Base-by-base conservation (phyloP, 2,329 filamentous ascomycete genomes). In the Venturia carpophila region DNA sequence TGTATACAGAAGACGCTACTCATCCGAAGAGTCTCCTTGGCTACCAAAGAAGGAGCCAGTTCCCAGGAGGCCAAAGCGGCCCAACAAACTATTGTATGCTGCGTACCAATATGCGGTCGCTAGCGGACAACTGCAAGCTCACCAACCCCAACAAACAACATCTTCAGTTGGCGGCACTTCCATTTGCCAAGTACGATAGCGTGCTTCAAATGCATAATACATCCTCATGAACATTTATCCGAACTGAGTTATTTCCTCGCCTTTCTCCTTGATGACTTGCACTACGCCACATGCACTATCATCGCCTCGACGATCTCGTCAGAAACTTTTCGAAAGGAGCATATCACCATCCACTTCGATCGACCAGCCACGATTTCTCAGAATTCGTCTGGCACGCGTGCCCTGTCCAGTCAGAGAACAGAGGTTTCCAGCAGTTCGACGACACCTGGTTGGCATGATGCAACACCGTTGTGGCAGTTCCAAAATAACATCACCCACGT, bases 401-500 rank as follows among this genome's bases (percentile, higher is more conserved):
- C 24, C 27, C 30, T 34, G 5, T 39, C 52, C 37, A 58, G n/a
- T 37, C 52, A 58, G 52, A 37, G 11, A 19, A 41, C 10, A 3
- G 15, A 10, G 9, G 37, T 1, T 37, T 52, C 47, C 27, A 11
- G 21, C 11, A 19, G 52, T 21, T 15, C n/a, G 52, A 58, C 27
- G 37, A 37, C 30, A 37, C 30, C 52, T 34, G 52, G 30, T 58
- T n/a, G 52, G 37, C 30, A 58, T 58, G 52, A 58, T 58, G 52
- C 30, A 58, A 58, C 15, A 37, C 27, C 52, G 52, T 58, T 58
- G 30, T 58, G 30, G 21, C 47, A 58, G 30, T 58, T 58, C 52
- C 52, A 37, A 21, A 37, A 37, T 37, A 37, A 47, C 11, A 11
- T 24, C 19, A 9, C 52, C 27, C 52, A 37, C 52, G 52, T 58